phyloP scores from a whole-genome alignment of 331 rosid genomes.

The Pyrus hybrid region DNA sequence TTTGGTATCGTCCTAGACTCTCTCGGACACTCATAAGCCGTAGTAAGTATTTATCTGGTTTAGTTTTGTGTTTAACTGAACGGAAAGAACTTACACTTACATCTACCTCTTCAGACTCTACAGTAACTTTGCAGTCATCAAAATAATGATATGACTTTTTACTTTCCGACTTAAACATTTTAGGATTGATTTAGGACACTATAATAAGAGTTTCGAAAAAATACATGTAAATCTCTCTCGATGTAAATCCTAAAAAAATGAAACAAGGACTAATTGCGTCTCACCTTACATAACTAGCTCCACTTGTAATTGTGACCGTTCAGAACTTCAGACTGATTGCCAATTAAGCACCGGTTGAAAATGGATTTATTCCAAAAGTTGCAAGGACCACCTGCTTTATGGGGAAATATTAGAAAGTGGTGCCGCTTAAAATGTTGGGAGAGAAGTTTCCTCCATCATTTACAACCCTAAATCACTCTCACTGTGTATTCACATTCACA shows the following conservation, averaged over 20 bases:
- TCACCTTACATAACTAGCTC: neutral
- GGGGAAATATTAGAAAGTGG: slow-evolving; percentile 23
- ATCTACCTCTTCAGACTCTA: too few relatives aligned
- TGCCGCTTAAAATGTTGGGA: slow-evolving; percentile 21
- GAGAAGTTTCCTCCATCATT: slow-evolving; percentile 19
- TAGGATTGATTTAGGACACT: too few relatives aligned
- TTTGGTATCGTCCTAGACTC: too few relatives aligned
- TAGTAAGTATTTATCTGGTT: too few relatives aligned
- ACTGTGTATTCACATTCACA: neutral
- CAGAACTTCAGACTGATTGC: neutral
- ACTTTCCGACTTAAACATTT: too few relatives aligned
- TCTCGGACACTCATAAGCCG: too few relatives aligned
- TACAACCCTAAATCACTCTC: neutral
- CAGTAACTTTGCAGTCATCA: too few relatives aligned
- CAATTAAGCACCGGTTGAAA: slow-evolving; percentile 16
- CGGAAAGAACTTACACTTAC: too few relatives aligned
- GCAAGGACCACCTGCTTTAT: slow-evolving; percentile 31
- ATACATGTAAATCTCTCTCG: too few relatives aligned
- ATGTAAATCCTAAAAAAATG: neutral
- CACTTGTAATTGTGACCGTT: slow-evolving; percentile 10
- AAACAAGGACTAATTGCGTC: neutral
- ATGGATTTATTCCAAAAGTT: slow-evolving; percentile 11
- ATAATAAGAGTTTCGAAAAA: too few relatives aligned
- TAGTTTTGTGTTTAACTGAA: too few relatives aligned
- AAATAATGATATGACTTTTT: too few relatives aligned